Evolutionary conservation across 192 early-diverging fungal genomes (phyloP), one percentile per base, ranked within the genome.

Genomic region (Coemansia sp.): DNA sequence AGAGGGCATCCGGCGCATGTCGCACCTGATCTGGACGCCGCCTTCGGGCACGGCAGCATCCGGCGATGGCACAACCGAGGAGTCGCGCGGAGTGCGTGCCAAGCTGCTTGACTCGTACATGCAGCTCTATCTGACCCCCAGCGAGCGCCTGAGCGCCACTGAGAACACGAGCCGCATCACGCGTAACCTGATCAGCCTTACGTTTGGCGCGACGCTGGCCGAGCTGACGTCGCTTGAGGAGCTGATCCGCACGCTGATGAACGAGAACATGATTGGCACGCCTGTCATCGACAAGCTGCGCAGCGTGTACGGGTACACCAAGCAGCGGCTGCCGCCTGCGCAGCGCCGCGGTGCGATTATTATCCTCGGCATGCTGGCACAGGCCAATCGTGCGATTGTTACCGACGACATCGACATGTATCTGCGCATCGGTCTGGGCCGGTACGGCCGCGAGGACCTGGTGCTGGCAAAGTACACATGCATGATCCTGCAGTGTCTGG

Each of bases 161-260:
- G 75, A 78, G 35, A 78, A 74, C 71, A 73, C 68, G 33, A 82
- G 67, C 68, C 81, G 69, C n/a, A 85, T 87, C 4, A 83, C 82
- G n/a, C 54, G 67, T 9, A 86, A 69, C 42, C 53, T 78, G 14
- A 69, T 71, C 45, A 91, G 90, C 24, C 77, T 99, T 35, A 93
- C 95, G 4, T 86, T 86, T 70, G 86, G 85, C 48, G 87, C 93
- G 5, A 94, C 89, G 18, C 71, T 98, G 59, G 92, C 96, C 0
- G 94, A 99, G 70, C 78, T 96, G 25, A 98, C 93, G 0, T 98
- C 95, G 5, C 79, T 99, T 27, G 97, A 99, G 55, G 89, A 95
- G 71, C 77, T 99, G 5, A 67, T 99, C 27, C 87, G 85, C 25
- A 87, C 85, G 12, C 84, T 97, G 65, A 84, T 92, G 77, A 49